Conservation (phyloP, 371 early-diverging fungal genomes). For the Mucor piriformis region DNA sequence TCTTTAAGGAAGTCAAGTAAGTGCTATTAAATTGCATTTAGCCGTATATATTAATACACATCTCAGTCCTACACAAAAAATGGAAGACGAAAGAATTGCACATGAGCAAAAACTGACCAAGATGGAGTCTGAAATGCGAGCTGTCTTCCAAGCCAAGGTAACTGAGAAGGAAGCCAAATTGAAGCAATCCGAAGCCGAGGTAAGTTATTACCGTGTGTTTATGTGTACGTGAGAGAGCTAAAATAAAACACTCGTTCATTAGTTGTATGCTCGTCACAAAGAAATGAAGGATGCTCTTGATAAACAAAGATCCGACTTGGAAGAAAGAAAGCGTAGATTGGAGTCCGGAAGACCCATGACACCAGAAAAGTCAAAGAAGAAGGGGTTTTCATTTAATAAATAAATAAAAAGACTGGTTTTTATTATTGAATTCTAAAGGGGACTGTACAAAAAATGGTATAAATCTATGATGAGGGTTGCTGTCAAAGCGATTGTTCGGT, state of each 20-base stretch:
- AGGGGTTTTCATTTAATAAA: conserved; percentile 75
- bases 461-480: background rate
- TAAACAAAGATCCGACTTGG: conserved; percentile 88
- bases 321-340: conserved; percentile 89
- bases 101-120: conserved; percentile 95
- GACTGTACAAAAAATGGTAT: too few relatives aligned
- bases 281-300: conserved; percentile 96
- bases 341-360: conserved; percentile 85
- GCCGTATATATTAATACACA: background rate
- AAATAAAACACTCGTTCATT: too few relatives aligned
- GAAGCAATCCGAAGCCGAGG: conserved; percentile 95
- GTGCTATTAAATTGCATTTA: too few relatives aligned
- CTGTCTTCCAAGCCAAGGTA: conserved; percentile 96
- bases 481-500: background rate
- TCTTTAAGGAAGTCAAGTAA: conserved; percentile 81
- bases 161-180: conserved; percentile 96
- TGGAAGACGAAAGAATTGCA: conserved; percentile 88
- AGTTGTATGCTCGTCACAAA: conserved; percentile 90
- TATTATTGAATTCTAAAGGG: background rate
- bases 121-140: conserved; percentile 97
- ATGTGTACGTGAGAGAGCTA: background rate
- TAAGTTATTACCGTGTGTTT: conserved; percentile 24
- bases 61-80: conserved; percentile 84
- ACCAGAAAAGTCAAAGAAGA: conserved; percentile 79
- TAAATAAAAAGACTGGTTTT: conserved; percentile 24